A percentile compares a stretch with the other conserved stretches of the same genome.
Evolutionary conservation across 2,329 filamentous ascomycete genomes (phyloP).

Genomic region (Ceratocystis cubensis): DNA sequence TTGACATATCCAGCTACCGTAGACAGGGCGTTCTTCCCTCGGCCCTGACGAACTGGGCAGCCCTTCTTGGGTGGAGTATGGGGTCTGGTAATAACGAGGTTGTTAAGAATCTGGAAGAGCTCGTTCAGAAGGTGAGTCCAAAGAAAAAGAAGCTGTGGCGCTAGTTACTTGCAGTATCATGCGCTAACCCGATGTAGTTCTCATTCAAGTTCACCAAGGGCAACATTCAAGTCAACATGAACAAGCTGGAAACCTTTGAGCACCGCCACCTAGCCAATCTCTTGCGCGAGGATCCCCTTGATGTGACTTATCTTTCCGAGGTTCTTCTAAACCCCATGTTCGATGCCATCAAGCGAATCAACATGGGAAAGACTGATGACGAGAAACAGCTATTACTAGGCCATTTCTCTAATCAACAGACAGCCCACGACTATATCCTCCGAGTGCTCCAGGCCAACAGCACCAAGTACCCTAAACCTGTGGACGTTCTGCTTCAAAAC

Average conservation of each 20-base stretch:
- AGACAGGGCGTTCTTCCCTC: slow-evolving; percentile 36
- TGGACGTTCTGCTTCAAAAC: slow-evolving; percentile 25
- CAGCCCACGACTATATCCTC: slow-evolving; percentile 17
- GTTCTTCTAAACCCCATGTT: slow-evolving; percentile 22
- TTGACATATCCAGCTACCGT: slow-evolving; percentile 41
- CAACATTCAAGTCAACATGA: slow-evolving; percentile 68
- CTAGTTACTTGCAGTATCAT: background rate
- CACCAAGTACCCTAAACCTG: slow-evolving; percentile 20
- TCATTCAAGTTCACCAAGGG: slow-evolving; percentile 81
- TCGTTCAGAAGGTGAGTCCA: slow-evolving; percentile 51
- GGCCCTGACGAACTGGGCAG: slow-evolving; percentile 64
- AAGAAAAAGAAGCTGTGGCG: background rate
- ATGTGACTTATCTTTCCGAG: slow-evolving; percentile 18
- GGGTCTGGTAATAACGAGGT: slow-evolving; percentile 42
- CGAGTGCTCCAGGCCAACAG: slow-evolving; percentile 18
- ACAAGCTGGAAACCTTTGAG: slow-evolving; percentile 73
- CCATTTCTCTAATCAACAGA: background rate
- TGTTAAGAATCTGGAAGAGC: slow-evolving; percentile 55
- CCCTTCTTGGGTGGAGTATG: slow-evolving; percentile 74
- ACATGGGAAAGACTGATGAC: background rate
- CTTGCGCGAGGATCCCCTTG: slow-evolving; percentile 23
- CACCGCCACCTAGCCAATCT: slow-evolving; percentile 43
- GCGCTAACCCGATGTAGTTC: slow-evolving; percentile 42
- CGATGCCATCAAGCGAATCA: background rate
- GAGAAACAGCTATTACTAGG: slow-evolving; percentile 2